Evolutionary conservation across 2,329 filamentous ascomycete species (phyloP), one percentile per base, ranked within the genome.

Genomic region (Cercospora beticola): DNA sequence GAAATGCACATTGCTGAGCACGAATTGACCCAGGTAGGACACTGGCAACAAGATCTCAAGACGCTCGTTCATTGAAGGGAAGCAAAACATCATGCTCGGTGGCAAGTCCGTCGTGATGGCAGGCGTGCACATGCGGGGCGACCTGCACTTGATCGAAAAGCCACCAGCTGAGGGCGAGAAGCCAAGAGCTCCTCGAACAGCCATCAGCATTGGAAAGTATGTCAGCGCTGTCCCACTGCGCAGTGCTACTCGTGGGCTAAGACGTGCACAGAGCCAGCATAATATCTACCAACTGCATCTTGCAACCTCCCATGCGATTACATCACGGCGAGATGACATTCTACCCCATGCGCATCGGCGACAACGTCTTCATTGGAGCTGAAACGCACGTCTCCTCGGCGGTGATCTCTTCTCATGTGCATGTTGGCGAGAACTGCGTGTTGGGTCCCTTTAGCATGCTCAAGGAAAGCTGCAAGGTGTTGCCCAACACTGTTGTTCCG

Each of bases 11-110:
- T 43, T 31, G 40, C 28, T 33, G 54, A 40, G 18, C 36, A 36
- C 28, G 63, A 68, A 21, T 46, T 59, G 21, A 69, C 56, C 26
- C 62, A 6, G 3, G 18, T 74, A 97, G 94, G 94, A 98, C 82
- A 97, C 94, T 2, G 95, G 95, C 74, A 99, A 99, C 87, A 98
- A 98, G 83, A 95, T 99, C 76, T 94, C 94, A 46, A 92, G 95
- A 73, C 93, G 93, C 74, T 92, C 93, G 70, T 90, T 91, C 78
- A 92, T 99, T 74, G 92, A 97, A 77, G 95, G 95, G 76, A 97
- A 94, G 23, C 93, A 97, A 75, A 97, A 98, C 82, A 98, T 99
- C 82, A 97, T 97, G 81, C 90, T 99, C 1, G 95, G 93, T 74
- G 95, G 95, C 71, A 97, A 81, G 82, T 97, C 94, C 0, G 93